Evolutionary conservation across 768 basidiomycete species (phyloP).

Genomic region (Pisolithus marmoratus): DNA sequence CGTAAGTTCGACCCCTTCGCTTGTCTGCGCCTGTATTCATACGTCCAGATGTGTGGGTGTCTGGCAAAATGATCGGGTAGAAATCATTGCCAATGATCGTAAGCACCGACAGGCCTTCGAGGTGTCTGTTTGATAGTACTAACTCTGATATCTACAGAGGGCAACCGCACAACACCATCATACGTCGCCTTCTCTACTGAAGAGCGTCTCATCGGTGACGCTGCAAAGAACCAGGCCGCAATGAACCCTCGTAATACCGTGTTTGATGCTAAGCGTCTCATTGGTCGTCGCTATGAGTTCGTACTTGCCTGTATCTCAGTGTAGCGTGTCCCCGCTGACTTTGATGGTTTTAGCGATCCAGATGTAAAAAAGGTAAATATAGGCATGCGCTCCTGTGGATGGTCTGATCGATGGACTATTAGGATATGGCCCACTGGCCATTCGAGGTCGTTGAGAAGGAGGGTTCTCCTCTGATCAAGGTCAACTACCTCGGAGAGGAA

Average conservation of each 20-base stretch:
- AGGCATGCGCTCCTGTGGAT: background rate
- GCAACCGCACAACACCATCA: slow-evolving; percentile 97
- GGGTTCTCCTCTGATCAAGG: slow-evolving; percentile 94
- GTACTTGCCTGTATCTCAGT: slow-evolving; percentile 20
- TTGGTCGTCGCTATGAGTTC: slow-evolving; percentile 94
- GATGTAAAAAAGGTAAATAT: slow-evolving; percentile 77
- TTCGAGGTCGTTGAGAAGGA: slow-evolving; percentile 96
- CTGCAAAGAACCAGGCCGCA: slow-evolving; percentile 97
- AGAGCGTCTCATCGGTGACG: slow-evolving; percentile 98
- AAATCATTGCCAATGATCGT: slow-evolving; percentile 98
- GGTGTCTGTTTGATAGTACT: background rate
- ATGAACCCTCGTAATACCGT: slow-evolving; percentile 99
- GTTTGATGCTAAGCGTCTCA: slow-evolving; percentile 98
- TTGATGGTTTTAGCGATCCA: slow-evolving; percentile 56
- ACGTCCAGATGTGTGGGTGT: slow-evolving; percentile 87
- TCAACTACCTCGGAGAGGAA: slow-evolving; percentile 89
- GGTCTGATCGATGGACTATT: slow-evolving; percentile 9
- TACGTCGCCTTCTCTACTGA: slow-evolving; percentile 97
- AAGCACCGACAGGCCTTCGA: slow-evolving; percentile 28
- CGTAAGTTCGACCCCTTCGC: slow-evolving; percentile 43
- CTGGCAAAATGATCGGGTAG: slow-evolving; percentile 99
- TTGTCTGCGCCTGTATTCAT: slow-evolving; percentile 13
- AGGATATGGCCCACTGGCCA: slow-evolving; percentile 98
- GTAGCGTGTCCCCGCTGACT: slow-evolving; percentile 1
- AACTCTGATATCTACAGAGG: slow-evolving; percentile 50